Percentiles rank a stretch among this genome's conserved stretches.
phyloP scores from a whole-genome alignment of 306 rosid genomes.

The Fagus sylvatica region DNA sequence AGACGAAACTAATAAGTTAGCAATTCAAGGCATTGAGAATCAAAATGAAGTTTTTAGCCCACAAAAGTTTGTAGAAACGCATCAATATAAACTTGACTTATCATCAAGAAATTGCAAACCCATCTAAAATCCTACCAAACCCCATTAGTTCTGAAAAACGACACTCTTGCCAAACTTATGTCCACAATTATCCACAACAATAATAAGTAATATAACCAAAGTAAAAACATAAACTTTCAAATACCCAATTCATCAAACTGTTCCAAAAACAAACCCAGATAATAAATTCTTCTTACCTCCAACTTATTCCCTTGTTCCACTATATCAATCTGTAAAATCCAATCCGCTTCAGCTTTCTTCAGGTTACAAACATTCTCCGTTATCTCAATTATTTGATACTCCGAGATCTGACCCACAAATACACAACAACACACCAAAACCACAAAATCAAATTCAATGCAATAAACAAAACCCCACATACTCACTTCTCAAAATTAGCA shows the following conservation, averaged over 20 bases:
- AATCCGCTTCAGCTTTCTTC: slow-evolving; percentile 91
- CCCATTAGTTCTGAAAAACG: background rate
- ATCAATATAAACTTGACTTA: background rate
- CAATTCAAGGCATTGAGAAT: slow-evolving; percentile 6
- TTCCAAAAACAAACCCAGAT: background rate
- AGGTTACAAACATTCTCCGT: slow-evolving; percentile 91
- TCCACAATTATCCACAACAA: slow-evolving; percentile 8
- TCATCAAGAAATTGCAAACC: background rate
- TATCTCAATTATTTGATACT: slow-evolving; percentile 85
- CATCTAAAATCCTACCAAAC: slow-evolving; percentile 6
- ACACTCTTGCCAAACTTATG: background rate
- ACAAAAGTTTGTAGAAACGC: background rate
- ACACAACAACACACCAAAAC: slow-evolving; percentile 3
- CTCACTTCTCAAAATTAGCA: slow-evolving; percentile 14
- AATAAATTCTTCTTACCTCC: slow-evolving; percentile 50
- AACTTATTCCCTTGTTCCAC: slow-evolving; percentile 75
- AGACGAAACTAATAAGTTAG: slow-evolving; percentile 11
- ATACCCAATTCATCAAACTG: background rate
- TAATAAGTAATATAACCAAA: slow-evolving; percentile 3
- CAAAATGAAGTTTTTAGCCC: background rate
- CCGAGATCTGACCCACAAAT: slow-evolving; percentile 66
- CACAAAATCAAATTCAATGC: slow-evolving; percentile 12
- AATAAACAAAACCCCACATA: slow-evolving; percentile 15
- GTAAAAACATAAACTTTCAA: background rate
- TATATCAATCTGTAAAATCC: slow-evolving; percentile 84